Base-by-base conservation (phyloP, 331 rosid genomes). In the Spiraea crenata region DNA sequence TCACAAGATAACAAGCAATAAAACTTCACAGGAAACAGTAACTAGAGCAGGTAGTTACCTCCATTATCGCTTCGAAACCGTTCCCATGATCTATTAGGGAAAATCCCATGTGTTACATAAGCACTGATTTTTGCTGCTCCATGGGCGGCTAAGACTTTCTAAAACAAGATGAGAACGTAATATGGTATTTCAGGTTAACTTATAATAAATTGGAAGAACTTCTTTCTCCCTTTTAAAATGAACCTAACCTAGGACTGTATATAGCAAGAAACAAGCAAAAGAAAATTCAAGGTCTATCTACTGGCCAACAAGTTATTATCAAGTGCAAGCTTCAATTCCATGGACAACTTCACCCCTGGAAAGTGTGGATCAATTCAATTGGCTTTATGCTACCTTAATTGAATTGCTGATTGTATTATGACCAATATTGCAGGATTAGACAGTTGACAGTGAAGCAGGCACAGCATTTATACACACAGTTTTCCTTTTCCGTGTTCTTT, bases 61-160 rank as follows among this genome's bases (percentile, higher is more conserved):
- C 86, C 93, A 76, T 84, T 68, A 66, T 91, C 96, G 20, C 74
- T 85, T 71, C 72, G 31, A 75, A 95, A 95, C 71, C 97, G 96
- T 44, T 82, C 85, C 99, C 99, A 95, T 15, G 99, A 91, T 69
- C 82, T 88, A 65, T 85, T 91, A 67, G 99, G 99, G 64, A 95
- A 95, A 69, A 95, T 95, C 70, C 97, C 99, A 76, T 95, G 99
- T 12, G 97, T 95, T 69, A 95, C 99, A 19, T 95, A 95, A 16
- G 99, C 99, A 73, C 99, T 95, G 65, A 95, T 87, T 89, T 87
- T 83, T 70, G 84, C 77, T 38, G 99, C 97, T 79, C 96, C 99
- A 69, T 91, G 95, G 66, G 87, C 81, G 9, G 99, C 97, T 76
- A 93, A 79, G 5, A 91, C 92, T 89, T 83, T 95, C 99, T 93